Conservation (phyloP, 176 grass and related monocot genomes). For the Triticum timopheevii region DNA sequence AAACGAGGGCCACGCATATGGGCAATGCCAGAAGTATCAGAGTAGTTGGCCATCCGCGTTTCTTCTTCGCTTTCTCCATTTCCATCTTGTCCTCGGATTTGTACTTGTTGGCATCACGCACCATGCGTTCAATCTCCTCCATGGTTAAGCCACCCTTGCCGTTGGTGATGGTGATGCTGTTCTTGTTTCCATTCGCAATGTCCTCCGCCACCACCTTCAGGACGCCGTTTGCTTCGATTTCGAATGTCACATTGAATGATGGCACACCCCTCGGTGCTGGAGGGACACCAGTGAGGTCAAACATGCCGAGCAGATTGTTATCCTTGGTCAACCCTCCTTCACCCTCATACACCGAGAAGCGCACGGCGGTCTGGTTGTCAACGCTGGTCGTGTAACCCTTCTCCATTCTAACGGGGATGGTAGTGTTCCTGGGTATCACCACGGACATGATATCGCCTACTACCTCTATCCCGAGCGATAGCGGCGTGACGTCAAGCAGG, state of each 20-base stretch:
- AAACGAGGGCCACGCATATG: too few relatives aligned
- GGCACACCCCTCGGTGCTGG: not conserved
- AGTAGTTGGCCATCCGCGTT: too few relatives aligned
- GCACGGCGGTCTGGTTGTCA: not conserved
- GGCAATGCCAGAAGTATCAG: too few relatives aligned
- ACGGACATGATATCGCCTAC: not conserved
- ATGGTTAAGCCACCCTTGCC: not conserved
- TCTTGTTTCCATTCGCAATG: not conserved
- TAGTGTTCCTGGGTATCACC: not conserved
- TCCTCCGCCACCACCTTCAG: not conserved
- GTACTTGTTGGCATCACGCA: not conserved
- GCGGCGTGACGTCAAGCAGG: not conserved
- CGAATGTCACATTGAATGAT: not conserved
- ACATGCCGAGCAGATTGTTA: not conserved
- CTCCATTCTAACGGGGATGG: not conserved
- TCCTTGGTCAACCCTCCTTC: not conserved
- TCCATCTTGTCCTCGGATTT: not conserved
- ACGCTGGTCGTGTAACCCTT: rapidly evolving
- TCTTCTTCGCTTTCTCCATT: too few relatives aligned
- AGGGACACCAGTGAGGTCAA: not conserved
- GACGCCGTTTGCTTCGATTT: not conserved
- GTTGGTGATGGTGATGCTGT: not conserved
- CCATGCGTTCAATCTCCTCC: not conserved
- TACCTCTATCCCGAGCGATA: not conserved
- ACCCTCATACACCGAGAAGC: not conserved